Base-by-base conservation (phyloP, 1,284 basidiomycete species). In the Inonotus hispidus region DNA sequence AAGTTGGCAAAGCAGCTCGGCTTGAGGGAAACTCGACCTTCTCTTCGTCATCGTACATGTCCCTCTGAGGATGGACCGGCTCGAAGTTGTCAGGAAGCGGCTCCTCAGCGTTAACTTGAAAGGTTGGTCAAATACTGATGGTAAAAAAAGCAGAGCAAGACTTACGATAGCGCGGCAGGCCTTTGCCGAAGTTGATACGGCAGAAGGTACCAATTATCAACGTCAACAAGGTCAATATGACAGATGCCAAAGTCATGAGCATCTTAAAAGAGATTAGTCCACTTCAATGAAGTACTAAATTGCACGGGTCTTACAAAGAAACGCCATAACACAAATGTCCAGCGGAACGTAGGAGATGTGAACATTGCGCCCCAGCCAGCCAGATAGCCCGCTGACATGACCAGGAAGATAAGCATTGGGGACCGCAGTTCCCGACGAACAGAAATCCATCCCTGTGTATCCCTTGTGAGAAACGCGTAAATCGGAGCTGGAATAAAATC, bases 351-450 rank as follows among this genome's bases (percentile, higher is more conserved):
- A 16, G 75, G 74, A 29, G 86, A 82, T 52, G 81, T 74, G 70
- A 92, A 91, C 83, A 90, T 88, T 58, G 82, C 72, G 53, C 83
- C 78, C 84, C 84, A 92, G 41, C 82, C 85, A 54, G 74, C 78
- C 43, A 90, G 75, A 69, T 89, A 86, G 11, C 82, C 69, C 35
- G 82, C 64, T 5, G 83, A 85, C 56, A 89, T 66, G 14, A 76
- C 67, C 56, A 92, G 75, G 74, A 92, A 92, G 19, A 79, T 66
- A 52, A 82, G 66, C 82, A 85, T 88, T 11, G 76, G 78, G 16
- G 77, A 65, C 63, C 79, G 82, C 58, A 78, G 73, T 71, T 92
- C 90, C 56, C 77, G 79, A 45, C 90, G 85, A 53, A 88, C 82
- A 37, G 84, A 81, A 66, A 87, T 82, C 88, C 88, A 91, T 21